Percentiles rank a stretch among this genome's conserved stretches.
These are phyloP conservation scores for Ophiostoma triangulosporum DNA, from an alignment of 2,329 filamentous ascomycete genomes.

Conservation along the genomic window DNA sequence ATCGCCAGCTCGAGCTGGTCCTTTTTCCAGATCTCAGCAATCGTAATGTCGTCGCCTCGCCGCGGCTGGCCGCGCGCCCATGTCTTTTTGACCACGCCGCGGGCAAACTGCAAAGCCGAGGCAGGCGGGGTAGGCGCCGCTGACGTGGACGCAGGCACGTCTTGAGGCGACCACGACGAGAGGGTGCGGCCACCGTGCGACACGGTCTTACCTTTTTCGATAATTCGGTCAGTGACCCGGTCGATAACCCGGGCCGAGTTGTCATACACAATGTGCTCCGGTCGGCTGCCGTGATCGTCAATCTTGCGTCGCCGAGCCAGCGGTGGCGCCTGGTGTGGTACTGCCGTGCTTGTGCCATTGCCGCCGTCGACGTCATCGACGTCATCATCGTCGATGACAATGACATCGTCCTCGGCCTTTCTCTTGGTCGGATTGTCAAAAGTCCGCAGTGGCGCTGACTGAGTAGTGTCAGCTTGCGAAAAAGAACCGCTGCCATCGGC, in stretches of 20 bases:
- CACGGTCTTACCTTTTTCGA: background rate
- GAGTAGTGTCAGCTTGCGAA: too few relatives aligned
- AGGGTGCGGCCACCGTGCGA: background rate
- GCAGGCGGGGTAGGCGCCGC: background rate
- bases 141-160: background rate
- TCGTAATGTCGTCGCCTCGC: constrained; percentile 59
- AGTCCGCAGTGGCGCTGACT: background rate
- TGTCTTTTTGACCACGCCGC: constrained; percentile 68
- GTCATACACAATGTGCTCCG: background rate
- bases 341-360: background rate
- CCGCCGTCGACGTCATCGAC: background rate
- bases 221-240: too few relatives aligned
- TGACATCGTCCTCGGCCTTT: constrained; percentile 3
- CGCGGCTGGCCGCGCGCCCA: constrained; percentile 54
- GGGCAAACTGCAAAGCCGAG: constrained; percentile 28
- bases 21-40: constrained; percentile 75
- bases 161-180: background rate
- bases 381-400: constrained; percentile 7
- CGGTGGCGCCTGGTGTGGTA: background rate
- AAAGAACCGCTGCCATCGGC: too few relatives aligned
- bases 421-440: constrained; percentile 1
- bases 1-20: constrained; percentile 60
- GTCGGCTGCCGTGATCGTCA: background rate
- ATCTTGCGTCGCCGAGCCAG: background rate
- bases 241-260: too few relatives aligned